These are phyloP conservation scores for Russula griseocarnosa DNA, from an alignment of 768 basidiomycete genomes.

Conservation along the genomic window DNA sequence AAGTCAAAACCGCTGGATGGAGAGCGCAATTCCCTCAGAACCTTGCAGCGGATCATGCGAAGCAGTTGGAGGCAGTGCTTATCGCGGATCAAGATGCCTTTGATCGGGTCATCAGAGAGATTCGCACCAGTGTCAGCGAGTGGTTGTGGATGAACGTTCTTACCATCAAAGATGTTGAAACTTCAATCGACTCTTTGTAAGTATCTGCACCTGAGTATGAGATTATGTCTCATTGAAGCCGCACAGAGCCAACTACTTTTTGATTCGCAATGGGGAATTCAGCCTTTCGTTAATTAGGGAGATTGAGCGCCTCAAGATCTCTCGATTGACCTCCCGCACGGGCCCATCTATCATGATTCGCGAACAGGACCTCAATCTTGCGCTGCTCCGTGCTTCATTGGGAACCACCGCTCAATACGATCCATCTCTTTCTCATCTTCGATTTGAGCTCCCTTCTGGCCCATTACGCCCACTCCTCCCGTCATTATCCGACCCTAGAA, in stretches of 20 bases:
- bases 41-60: slow-evolving; percentile 62
- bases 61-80: slow-evolving; percentile 58
- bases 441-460: slow-evolving; percentile 75
- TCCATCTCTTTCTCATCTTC: slow-evolving; percentile 64
- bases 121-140: slow-evolving; percentile 80
- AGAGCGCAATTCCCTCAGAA: slow-evolving; percentile 69
- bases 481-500: slow-evolving; percentile 46
- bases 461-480: slow-evolving; percentile 79
- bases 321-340: slow-evolving; percentile 64
- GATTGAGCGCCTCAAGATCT: slow-evolving; percentile 77
- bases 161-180: slow-evolving; percentile 76
- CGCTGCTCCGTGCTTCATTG: slow-evolving; percentile 79
- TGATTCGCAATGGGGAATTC: slow-evolving; percentile 86
- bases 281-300: slow-evolving; percentile 79
- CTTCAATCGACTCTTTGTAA: slow-evolving; percentile 81
- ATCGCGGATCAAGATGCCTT: slow-evolving; percentile 76
- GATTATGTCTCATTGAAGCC: slow-evolving; percentile 19
- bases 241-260: slow-evolving; percentile 77
- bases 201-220: slow-evolving; percentile 31
- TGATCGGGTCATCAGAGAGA: slow-evolving; percentile 66
- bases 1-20: slow-evolving; percentile 75
- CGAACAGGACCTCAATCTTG: slow-evolving; percentile 86
- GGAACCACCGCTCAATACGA: slow-evolving; percentile 89
- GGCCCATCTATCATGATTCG: slow-evolving; percentile 73
- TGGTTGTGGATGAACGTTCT: slow-evolving; percentile 92